phyloP scores from a whole-genome alignment of 2,329 filamentous ascomycete species.

The Neoscytalidium dimidiatum region DNA sequence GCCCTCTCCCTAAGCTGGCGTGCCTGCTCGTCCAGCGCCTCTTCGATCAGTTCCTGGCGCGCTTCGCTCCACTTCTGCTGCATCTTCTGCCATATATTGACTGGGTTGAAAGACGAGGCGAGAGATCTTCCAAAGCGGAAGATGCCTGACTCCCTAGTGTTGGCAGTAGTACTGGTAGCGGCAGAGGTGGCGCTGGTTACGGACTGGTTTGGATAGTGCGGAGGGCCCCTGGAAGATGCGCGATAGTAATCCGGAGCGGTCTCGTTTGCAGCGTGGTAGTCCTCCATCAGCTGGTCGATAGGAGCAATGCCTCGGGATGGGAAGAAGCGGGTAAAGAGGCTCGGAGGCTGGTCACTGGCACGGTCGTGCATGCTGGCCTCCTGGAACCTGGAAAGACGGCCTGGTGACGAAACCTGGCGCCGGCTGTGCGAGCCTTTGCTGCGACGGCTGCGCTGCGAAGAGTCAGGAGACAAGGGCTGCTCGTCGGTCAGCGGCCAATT shows the following conservation, averaged over 20 bases:
- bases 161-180: background rate
- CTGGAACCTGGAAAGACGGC: conserved; percentile 64
- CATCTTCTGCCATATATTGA: conserved; percentile 21
- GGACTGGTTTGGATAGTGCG: conserved; percentile 17
- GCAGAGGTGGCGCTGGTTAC: conserved; percentile 5
- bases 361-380: conserved; percentile 90
- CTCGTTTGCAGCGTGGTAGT: conserved; percentile 27
- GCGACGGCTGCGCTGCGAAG: conserved; percentile 6
- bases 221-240: background rate
- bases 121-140: conserved; percentile 22
- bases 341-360: conserved; percentile 69
- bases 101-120: conserved; percentile 21
- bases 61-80: conserved; percentile 18
- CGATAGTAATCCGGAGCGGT: background rate
- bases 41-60: conserved; percentile 19
- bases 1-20: conserved; percentile 27
- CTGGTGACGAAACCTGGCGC: conserved; percentile 27
- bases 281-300: conserved; percentile 40
- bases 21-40: conserved; percentile 19
- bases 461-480: conserved; percentile 2
- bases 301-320: conserved; percentile 30
- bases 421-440: conserved; percentile 12
- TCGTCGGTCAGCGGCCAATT: conserved; percentile 22
- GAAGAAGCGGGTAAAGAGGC: conserved; percentile 60
- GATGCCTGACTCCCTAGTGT: conserved; percentile 18